Evolutionary conservation across 2,329 filamentous ascomycete species (phyloP).

Genomic region (Cercospora sp.): DNA sequence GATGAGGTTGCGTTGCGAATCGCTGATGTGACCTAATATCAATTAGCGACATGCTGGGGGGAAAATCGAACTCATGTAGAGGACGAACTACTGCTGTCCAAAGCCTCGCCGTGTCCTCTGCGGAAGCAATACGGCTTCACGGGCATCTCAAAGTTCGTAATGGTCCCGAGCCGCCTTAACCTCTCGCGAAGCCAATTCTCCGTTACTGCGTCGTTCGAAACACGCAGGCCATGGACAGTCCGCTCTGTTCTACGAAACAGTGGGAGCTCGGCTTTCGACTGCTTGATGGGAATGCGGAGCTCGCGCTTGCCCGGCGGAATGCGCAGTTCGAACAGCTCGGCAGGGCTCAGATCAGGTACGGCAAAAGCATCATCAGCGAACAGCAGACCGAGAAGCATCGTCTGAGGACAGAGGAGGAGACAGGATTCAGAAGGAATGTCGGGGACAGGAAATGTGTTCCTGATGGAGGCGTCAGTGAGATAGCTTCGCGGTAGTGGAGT

Average conservation of each 20-base stretch:
- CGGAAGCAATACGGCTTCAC: slow-evolving; percentile 17
- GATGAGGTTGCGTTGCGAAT: slow-evolving; percentile 19
- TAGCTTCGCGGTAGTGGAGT: background rate
- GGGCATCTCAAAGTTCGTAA: slow-evolving; percentile 16
- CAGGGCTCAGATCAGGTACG: background rate
- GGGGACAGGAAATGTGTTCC: slow-evolving; percentile 23
- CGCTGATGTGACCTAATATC: background rate
- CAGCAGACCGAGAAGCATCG: slow-evolving; percentile 17
- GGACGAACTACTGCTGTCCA: slow-evolving; percentile 22
- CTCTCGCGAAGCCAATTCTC: slow-evolving; percentile 12
- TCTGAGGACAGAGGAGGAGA: background rate
- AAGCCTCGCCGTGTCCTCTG: slow-evolving; percentile 17
- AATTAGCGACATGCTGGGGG: background rate
- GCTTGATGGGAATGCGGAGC: background rate
- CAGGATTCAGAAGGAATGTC: slow-evolving; percentile 18
- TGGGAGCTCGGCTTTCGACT: background rate
- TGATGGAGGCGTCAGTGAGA: background rate
- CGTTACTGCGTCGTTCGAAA: slow-evolving; percentile 1
- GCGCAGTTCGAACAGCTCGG: slow-evolving; percentile 12
- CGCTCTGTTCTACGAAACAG: slow-evolving; percentile 1
- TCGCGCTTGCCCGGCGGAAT: slow-evolving; percentile 1
- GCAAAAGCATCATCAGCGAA: slow-evolving; percentile 22
- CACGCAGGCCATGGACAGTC: background rate
- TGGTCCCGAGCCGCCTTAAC: background rate
- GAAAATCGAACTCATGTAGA: background rate